Base-by-base conservation (phyloP, 2,329 filamentous ascomycete genomes). In the Dryadomyces sulphureus region DNA sequence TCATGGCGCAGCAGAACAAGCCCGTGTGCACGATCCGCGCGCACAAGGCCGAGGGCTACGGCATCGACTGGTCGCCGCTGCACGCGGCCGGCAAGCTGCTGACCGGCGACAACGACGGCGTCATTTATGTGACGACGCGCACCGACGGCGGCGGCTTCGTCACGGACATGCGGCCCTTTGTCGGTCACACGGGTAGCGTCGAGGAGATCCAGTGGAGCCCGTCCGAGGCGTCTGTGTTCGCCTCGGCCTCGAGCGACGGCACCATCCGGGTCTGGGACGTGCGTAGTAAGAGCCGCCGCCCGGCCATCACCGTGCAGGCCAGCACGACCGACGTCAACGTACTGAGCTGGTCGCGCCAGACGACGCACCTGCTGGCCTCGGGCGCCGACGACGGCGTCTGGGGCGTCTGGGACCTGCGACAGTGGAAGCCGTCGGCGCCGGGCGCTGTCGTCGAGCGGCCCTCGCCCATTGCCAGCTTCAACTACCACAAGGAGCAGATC, bases 181-280 rank as follows among this genome's bases (percentile, higher is more conserved):
- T 77, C 20, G 90, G 89, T 43, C 92, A 98, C 68, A 75, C 73
- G 8, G 77, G 80, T 58, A 90, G 84, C 44, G 79, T 98, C 16
- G 92, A 98, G 68, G 92, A 98, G 60, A 70, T 98, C 22, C 90
- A 96, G 64, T 98, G 92, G 92, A 94, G 86, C 44, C 92, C 92
- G 0, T 85, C 81, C 17, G 92, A 98, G 66, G 79, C 79, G 52
- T 89, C 88, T 50, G 92, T 96, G 24, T 98, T 98, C 59, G 84
- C 92, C 0, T 96, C 90, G 1, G 89, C 86, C 4, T 93, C 88
- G 47, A 88, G 82, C 60, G 92, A 98, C 64, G 90, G 92, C 56
- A 94, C 86, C 9, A 81, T 98, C 52, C 90, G 92, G 61, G 80
- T 98, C 50, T 98, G 92, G 89, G 92, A 98, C 59, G 77, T 92